Conservation (phyloP, 768 basidiomycete genomes). For the Crucibulum laeve region DNA sequence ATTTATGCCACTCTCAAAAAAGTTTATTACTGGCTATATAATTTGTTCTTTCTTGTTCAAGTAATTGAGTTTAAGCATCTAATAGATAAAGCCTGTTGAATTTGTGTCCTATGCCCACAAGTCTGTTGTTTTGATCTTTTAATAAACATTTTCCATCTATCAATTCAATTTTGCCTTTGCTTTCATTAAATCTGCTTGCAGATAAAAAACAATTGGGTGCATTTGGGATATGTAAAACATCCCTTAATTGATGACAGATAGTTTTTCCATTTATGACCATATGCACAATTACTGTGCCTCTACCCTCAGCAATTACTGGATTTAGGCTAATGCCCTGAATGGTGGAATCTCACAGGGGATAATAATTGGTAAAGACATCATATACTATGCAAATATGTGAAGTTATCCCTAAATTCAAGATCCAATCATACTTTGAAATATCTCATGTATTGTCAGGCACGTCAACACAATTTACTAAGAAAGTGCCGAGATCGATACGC, state of each 20-base stretch:
- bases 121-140: slow-evolving; percentile 6
- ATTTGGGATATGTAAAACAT: slow-evolving; percentile 15
- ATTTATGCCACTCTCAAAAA: slow-evolving; percentile 15
- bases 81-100: not conserved
- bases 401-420: slow-evolving; percentile 17
- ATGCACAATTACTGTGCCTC: slow-evolving; percentile 13
- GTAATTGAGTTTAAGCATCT: not conserved
- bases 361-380: slow-evolving; percentile 15
- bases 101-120: too few relatives aligned
- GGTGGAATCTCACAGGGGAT: slow-evolving; percentile 6
- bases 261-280: slow-evolving; percentile 11
- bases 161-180: slow-evolving; percentile 5
- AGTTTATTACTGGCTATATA: not conserved
- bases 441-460: too few relatives aligned
- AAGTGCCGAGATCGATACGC: too few relatives aligned
- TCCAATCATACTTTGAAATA: slow-evolving; percentile 15
- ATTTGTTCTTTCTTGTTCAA: not conserved
- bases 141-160: slow-evolving; percentile 10
- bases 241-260: slow-evolving; percentile 8
- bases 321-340: slow-evolving; percentile 14
- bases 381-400: slow-evolving; percentile 17
- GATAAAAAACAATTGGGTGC: slow-evolving; percentile 18
- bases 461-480: too few relatives aligned
- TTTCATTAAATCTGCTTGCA: slow-evolving; percentile 12
- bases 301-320: slow-evolving; percentile 7